These are phyloP conservation scores for Mimosa bimucronata DNA, from an alignment of 306 rosid genomes.

Conservation along the genomic window DNA sequence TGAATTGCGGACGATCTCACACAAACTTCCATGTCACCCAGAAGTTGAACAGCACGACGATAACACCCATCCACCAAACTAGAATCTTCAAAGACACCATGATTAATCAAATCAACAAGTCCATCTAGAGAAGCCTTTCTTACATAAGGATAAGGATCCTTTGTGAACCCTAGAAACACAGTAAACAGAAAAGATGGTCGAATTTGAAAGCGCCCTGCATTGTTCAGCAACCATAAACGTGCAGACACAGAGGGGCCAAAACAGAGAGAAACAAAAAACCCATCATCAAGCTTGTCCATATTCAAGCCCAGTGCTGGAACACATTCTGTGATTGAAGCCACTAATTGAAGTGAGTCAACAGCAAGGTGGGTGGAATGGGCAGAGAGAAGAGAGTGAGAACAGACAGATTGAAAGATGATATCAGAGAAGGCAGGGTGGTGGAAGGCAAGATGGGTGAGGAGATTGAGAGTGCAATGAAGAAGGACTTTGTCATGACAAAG, in stretches of 20 bases:
- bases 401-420: slow-evolving; percentile 43
- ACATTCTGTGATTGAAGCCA: slow-evolving; percentile 43
- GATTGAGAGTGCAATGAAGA: slow-evolving; percentile 53
- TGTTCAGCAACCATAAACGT: slow-evolving; percentile 70
- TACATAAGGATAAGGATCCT: slow-evolving; percentile 79
- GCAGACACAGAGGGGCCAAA: slow-evolving; percentile 54
- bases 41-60: slow-evolving; percentile 66
- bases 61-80: slow-evolving; percentile 67
- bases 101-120: slow-evolving; percentile 53
- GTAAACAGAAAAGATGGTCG: slow-evolving; percentile 53
- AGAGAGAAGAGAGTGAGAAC: slow-evolving; percentile 37
- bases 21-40: slow-evolving; percentile 62
- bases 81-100: slow-evolving; percentile 45
- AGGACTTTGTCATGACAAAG: slow-evolving; percentile 32
- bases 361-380: slow-evolving; percentile 50
- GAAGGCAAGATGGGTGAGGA: slow-evolving; percentile 59
- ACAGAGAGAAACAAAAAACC: slow-evolving; percentile 64
- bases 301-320: slow-evolving; percentile 20
- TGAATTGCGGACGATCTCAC: slow-evolving; percentile 69
- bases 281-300: slow-evolving; percentile 54
- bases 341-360: slow-evolving; percentile 49
- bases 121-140: slow-evolving; percentile 75
- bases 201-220: slow-evolving; percentile 53
- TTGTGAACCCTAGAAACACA: slow-evolving; percentile 73
- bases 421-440: slow-evolving; percentile 43